Evolutionary conservation across 208 protist genomes (phyloP).

Genomic region (Wallacemonas sp.): DNA sequence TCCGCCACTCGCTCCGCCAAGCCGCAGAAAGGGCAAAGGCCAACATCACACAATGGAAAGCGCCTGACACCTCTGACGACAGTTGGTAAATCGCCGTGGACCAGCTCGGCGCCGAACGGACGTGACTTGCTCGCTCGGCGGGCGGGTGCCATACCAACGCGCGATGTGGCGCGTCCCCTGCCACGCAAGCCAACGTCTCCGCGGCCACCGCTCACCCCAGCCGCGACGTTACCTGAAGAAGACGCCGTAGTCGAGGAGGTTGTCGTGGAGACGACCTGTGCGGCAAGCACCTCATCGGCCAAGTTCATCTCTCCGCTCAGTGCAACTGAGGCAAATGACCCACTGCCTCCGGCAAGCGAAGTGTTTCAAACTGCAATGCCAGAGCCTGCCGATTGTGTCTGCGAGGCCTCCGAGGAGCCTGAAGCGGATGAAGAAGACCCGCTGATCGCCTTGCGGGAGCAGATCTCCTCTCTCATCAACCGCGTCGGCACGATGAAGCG

Average conservation of each 20-base stretch:
- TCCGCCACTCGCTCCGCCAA: background rate
- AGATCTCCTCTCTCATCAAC: constrained; percentile 37
- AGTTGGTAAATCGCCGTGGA: background rate
- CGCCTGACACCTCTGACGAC: background rate
- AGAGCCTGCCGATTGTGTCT: too few relatives aligned
- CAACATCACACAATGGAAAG: constrained; percentile 15
- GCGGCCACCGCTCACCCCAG: background rate
- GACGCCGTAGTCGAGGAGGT: constrained; percentile 7
- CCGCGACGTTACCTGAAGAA: background rate
- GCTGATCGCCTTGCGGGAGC: constrained; percentile 30
- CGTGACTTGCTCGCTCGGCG: background rate
- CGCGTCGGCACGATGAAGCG: constrained; percentile 36
- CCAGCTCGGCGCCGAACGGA: background rate
- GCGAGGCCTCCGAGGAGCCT: too few relatives aligned
- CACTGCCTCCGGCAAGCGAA: too few relatives aligned
- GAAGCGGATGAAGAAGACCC: constrained; percentile 9
- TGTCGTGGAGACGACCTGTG: background rate
- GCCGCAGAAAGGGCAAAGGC: background rate
- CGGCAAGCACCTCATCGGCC: background rate
- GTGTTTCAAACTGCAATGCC: too few relatives aligned
- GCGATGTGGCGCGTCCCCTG: background rate
- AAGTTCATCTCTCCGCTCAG: too few relatives aligned
- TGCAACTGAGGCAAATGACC: too few relatives aligned
- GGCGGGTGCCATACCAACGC: background rate
- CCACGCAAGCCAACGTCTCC: background rate